Percentiles rank a stretch among this genome's conserved stretches.
Evolutionary conservation across 2,329 filamentous ascomycete species (phyloP).

Genomic region (Aspergillus awamori): DNA sequence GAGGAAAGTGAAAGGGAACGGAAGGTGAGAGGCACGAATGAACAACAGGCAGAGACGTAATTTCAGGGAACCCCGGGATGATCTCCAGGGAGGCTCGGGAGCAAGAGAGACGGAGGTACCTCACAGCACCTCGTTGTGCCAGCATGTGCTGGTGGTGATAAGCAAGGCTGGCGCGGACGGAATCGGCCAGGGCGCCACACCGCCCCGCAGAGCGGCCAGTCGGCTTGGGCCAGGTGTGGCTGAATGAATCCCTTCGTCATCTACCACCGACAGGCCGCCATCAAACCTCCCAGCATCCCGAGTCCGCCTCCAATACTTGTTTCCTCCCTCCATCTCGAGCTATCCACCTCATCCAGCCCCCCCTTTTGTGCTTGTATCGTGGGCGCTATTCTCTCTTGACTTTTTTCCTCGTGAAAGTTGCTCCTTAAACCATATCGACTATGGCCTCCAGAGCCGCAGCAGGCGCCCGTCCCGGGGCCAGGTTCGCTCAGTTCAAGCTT

Average conservation of each 20-base stretch:
- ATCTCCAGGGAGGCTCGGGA: conserved; percentile 9
- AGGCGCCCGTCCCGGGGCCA: conserved; percentile 67
- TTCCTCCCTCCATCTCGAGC: conserved; percentile 19
- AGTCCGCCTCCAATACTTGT: conserved; percentile 28
- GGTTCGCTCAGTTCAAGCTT: conserved; percentile 99
- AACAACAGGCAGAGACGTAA: conserved; percentile 6
- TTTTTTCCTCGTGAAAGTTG: conserved; percentile 15
- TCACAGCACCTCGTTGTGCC: not conserved
- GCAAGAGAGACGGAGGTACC: not conserved
- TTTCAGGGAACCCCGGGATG: conserved; percentile 1
- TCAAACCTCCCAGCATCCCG: conserved; percentile 24
- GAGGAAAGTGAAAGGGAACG: conserved; percentile 15
- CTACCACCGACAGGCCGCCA: conserved; percentile 25
- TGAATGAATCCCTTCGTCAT: conserved; percentile 41
- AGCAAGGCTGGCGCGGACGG: conserved; percentile 11
- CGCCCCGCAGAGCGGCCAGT: conserved; percentile 20
- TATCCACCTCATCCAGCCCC: conserved; percentile 7
- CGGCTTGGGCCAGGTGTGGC: conserved; percentile 31
- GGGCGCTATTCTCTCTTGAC: conserved; percentile 3
- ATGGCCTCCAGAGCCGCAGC: conserved; percentile 88
- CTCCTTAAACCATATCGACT: conserved; percentile 37
- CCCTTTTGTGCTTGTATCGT: not conserved
- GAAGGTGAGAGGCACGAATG: conserved; percentile 9
- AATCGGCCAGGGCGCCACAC: conserved; percentile 17
- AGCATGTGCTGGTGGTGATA: conserved; percentile 14